These are phyloP conservation scores for Sistotremastrum suecicum DNA, from an alignment of 768 basidiomycete species.

Conservation along the genomic window DNA sequence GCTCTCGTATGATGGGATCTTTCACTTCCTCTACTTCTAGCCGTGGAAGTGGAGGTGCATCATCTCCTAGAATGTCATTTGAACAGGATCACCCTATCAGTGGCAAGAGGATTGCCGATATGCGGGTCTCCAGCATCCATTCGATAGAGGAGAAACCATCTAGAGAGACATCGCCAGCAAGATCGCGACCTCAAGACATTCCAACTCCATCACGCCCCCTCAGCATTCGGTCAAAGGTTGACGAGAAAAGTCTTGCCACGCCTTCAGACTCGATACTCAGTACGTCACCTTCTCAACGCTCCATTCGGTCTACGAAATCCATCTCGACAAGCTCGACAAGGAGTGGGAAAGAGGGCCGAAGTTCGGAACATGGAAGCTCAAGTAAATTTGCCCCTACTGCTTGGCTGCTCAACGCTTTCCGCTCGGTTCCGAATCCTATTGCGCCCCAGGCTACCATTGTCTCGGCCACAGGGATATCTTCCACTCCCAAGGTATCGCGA, in stretches of 20 bases:
- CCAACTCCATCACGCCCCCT: not conserved
- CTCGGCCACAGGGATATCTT: constrained; percentile 26
- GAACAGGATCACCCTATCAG: no score
- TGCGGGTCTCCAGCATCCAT: constrained; percentile 25
- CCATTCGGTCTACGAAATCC: constrained; percentile 43
- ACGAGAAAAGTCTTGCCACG: constrained; percentile 8
- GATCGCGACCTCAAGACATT: not conserved
- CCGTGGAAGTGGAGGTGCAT: no score
- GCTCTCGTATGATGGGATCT: no score
- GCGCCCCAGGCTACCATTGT: constrained; percentile 49
- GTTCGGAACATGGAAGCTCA: constrained; percentile 20
- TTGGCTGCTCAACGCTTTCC: constrained; percentile 73
- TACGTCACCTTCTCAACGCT: constrained; percentile 53
- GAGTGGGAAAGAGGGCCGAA: constrained; percentile 4
- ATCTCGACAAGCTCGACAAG: constrained; percentile 33
- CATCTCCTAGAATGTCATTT: no score
- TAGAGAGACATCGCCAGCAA: not conserved
- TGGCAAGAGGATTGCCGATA: no score
- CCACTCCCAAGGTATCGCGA: constrained; percentile 13
- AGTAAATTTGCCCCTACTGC: constrained; percentile 50
- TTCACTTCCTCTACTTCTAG: no score
- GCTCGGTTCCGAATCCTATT: constrained; percentile 27
- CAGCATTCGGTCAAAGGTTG: constrained; percentile 4
- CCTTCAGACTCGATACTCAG: constrained; percentile 23
- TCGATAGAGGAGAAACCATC: constrained; percentile 44